Conservation (phyloP, 1,284 basidiomycete species). For the Fomitopsis pinicola region DNA sequence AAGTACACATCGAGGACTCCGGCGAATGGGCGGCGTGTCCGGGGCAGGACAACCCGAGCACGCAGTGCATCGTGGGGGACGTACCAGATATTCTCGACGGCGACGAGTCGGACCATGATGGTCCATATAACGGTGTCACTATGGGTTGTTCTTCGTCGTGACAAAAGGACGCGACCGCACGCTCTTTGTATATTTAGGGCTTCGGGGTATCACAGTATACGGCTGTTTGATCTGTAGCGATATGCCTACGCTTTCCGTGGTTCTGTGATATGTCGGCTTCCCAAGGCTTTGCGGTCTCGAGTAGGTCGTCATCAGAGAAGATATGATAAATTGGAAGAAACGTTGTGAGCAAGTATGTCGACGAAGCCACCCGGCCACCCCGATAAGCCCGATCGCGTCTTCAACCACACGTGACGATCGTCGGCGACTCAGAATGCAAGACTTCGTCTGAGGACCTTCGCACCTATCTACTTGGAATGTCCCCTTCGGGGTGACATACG, state of each 20-base stretch:
- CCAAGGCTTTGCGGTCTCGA: too few species aligned
- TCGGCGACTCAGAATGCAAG: not conserved
- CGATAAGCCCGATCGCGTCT: too few species aligned
- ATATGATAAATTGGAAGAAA: too few species aligned
- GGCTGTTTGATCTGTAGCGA: not conserved
- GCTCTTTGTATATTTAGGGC: not conserved
- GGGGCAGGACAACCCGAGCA: conserved; percentile 52
- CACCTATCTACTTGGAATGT: conserved; percentile 1
- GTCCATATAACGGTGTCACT: conserved; percentile 52
- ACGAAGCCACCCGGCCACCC: too few species aligned
- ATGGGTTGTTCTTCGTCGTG: conserved; percentile 40
- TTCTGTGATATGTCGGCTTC: too few species aligned
- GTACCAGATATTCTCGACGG: conserved; percentile 39
- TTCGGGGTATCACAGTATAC: not conserved
- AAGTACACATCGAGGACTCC: conserved; percentile 51
- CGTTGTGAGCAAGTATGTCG: too few species aligned
- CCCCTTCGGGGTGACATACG: conserved; percentile 22
- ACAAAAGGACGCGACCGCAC: not conserved
- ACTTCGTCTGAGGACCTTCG: not conserved
- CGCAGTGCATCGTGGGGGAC: conserved; percentile 44
- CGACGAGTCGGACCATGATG: conserved; percentile 42
- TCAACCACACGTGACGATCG: not conserved
- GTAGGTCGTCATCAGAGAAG: too few species aligned
- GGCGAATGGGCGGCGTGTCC: conserved; percentile 45
- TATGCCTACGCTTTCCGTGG: not conserved